Evolutionary conservation across 805 yeast species (phyloP), one percentile per base, ranked within the genome.

Genomic region (Cyberlindnera mrakii): DNA sequence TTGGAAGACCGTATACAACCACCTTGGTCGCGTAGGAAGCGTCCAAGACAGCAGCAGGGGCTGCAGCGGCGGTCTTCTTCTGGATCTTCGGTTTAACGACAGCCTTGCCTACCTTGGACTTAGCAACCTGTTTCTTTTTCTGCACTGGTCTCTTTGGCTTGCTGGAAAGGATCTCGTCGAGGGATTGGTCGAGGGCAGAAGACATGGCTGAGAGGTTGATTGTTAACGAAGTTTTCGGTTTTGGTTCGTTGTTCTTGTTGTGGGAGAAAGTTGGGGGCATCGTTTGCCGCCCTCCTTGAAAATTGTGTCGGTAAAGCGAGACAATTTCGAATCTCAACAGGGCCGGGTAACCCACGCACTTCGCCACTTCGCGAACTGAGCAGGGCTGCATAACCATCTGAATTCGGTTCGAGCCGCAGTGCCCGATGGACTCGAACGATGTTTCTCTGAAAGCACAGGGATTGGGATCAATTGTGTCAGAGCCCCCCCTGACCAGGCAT

Each of bases 121-220:
- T 53, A 27, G 49, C 42, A 16, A 33, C 47, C 39, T 49, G 54
- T 39, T 53, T 57, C 44, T 50, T 59, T 44, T 58, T 60, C 51
- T 64, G 62, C 45, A 55, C 55, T 48, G 56, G 59, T 49, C 55
- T 67, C 59, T 68, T 71, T 59, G 66, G 69, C 55, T 71, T 64
- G 50, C 85, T 68, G 46, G 95, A 78, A 62, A 91, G 85, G 65
- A 91, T 91, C 58, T 89, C 97, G 72, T 91, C 99, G 61, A 91
- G 79, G 39, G 97, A 87, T 71, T 86, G 85, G 70, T 91, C 96
- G 70, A 91, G 77, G 58, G 85, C 75, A 49, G 83, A 75, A 51
- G 83, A 75, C 63, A 95, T 83, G 90, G 83, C 85, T 16, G 38
- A 29, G 8, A 17, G 16, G 33, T 6, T 34, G 37, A 11, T 14